These are phyloP conservation scores for Quercus robur DNA, from an alignment of 306 rosid genomes.

Conservation along the genomic window DNA sequence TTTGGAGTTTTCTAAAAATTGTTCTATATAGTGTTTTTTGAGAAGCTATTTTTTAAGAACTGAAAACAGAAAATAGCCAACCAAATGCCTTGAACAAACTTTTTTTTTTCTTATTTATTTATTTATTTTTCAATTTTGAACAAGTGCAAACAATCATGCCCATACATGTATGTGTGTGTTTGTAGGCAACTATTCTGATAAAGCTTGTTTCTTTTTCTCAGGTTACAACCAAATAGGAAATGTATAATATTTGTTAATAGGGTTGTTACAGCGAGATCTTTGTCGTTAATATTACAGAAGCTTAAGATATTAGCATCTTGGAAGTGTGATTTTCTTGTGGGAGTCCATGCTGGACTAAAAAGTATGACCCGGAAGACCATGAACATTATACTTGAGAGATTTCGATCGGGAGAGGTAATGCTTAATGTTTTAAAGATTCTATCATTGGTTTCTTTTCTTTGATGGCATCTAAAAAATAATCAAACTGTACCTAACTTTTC, in stretches of 20 bases:
- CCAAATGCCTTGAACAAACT: too few relatives aligned
- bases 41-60: too few relatives aligned
- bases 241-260: constrained; percentile 92
- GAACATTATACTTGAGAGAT: constrained; percentile 67
- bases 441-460: background rate
- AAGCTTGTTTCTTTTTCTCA: constrained; percentile 37
- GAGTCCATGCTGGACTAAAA: constrained; percentile 74
- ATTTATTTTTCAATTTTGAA: too few relatives aligned
- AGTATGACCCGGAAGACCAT: constrained; percentile 74
- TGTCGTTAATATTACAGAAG: constrained; percentile 63
- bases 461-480: background rate
- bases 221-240: constrained; percentile 67
- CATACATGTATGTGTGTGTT: background rate
- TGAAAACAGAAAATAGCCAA: too few relatives aligned
- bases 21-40: too few relatives aligned
- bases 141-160: too few relatives aligned
- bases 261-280: constrained; percentile 77
- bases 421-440: background rate
- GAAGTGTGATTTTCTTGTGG: constrained; percentile 81
- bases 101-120: too few relatives aligned
- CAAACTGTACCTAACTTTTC: background rate
- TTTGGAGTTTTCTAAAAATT: too few relatives aligned
- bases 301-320: constrained; percentile 63
- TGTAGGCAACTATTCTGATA: background rate
- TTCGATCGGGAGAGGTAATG: constrained; percentile 78